Conservation (phyloP, 2,329 filamentous ascomycete species). For the Aspergillus awamori region DNA sequence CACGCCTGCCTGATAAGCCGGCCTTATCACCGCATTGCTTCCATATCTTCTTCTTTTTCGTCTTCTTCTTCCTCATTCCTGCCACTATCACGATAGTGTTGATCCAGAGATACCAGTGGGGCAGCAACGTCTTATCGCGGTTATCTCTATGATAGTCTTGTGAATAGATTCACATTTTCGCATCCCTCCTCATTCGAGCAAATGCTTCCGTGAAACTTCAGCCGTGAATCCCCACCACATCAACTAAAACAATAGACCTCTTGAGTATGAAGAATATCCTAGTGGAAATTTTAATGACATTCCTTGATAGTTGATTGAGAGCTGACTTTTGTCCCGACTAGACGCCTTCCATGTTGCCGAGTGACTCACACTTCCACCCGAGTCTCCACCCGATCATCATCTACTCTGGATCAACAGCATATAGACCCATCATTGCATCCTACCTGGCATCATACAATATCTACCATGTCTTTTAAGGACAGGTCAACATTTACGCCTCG, state of each 20-base stretch:
- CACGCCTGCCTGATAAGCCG: slow-evolving; percentile 4
- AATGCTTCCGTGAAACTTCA: background rate
- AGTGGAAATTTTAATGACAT: too few species aligned
- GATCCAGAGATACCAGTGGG: background rate
- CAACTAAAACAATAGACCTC: background rate
- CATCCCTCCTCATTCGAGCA: background rate
- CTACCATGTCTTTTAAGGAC: background rate
- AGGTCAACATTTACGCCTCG: slow-evolving; percentile 10
- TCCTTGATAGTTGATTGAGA: background rate
- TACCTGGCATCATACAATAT: background rate
- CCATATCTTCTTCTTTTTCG: background rate
- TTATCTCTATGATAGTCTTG: background rate
- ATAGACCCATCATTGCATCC: background rate
- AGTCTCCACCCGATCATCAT: background rate
- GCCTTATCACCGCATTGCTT: background rate
- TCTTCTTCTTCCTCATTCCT: too few species aligned
- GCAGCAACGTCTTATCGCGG: too few species aligned
- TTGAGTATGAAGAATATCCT: background rate
- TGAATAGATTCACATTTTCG: background rate
- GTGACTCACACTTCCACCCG: too few species aligned
- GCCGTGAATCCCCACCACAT: background rate
- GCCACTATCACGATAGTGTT: too few species aligned
- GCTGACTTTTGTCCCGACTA: background rate
- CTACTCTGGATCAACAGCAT: background rate
- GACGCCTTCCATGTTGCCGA: background rate